Evolutionary conservation across 257 asterid genomes (phyloP), one percentile per base, ranked within the genome.

Genomic region (Nemophila menziesii): DNA sequence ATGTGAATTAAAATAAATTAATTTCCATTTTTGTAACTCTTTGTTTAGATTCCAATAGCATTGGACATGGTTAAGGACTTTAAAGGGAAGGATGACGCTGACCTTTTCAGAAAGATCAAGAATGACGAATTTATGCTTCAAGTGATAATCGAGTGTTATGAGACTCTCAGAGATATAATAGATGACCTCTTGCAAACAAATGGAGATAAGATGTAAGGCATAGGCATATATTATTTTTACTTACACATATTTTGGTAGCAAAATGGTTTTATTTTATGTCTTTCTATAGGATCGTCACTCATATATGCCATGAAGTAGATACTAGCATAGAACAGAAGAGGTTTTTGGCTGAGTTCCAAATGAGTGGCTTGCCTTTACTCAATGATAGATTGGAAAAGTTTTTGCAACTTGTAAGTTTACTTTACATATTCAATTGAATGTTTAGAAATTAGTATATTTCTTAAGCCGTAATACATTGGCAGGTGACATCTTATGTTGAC

Each of bases 61-160:
- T 65, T 90, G 64, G 99, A 85, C 74, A 90, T 90, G 96, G 99
- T 93, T 41, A 85, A 85, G 69, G 96, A 79, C 66, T 69, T 66
- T 67, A 85, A 61, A 55, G 92, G 72, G 62, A 69, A 61, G 69
- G 94, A 82, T 39, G 96, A 90, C 57, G 80, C 65, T 57, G 99
- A 90, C 37, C 78, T 90, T 56, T 72, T 85, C 73, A 69, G 70
- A 87, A 90, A 79, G 79, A 90, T 90, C 39, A 74, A 52, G 60
- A 72, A 52, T 45, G 99, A 90, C 39, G 87, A 73, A 33, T 90
- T 81, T 65, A 85, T 90, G 99, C 70, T 56, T 62, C 63, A 73
- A 60, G 96, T 96, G 46, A 77, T 90, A 37, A 71, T 79, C 51
- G 99, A 90, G 66, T 74, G 96, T 83, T 90, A 81, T 16, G 78